phyloP scores from a whole-genome alignment of 257 asterid genomes.

The Eucommia ulmoides region DNA sequence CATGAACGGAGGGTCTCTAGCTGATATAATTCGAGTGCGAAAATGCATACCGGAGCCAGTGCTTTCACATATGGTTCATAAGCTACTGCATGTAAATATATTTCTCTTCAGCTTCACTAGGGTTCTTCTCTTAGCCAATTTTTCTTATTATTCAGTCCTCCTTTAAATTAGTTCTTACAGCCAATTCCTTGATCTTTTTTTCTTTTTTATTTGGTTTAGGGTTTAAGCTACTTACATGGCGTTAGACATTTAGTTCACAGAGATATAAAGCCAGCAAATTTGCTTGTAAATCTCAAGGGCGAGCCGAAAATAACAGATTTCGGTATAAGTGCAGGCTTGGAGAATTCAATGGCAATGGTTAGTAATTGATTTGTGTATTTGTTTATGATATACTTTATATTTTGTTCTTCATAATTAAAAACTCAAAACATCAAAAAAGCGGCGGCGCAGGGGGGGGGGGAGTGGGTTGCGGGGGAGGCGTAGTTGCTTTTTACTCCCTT shows the following conservation, averaged over 20 bases:
- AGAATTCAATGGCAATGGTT: slow-evolving; percentile 97
- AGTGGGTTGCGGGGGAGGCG: too few species aligned
- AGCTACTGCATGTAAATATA: slow-evolving; percentile 59
- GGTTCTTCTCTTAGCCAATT: not conserved
- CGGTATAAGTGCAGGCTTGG: slow-evolving; percentile 96
- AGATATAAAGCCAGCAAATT: slow-evolving; percentile 97
- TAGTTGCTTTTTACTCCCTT: too few species aligned
- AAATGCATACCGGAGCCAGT: slow-evolving; percentile 69
- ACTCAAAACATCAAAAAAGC: too few species aligned
- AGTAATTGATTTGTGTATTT: slow-evolving; percentile 17
- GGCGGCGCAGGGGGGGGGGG: too few species aligned
- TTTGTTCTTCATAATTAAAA: too few species aligned
- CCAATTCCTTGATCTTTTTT: not conserved
- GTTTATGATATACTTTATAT: too few species aligned
- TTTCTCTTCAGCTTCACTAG: slow-evolving; percentile 4
- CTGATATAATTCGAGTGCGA: slow-evolving; percentile 57
- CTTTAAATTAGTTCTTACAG: not conserved
- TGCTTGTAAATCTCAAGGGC: slow-evolving; percentile 88
- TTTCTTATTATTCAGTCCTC: not conserved
- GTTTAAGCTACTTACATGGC: slow-evolving; percentile 87
- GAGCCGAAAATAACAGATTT: slow-evolving; percentile 99
- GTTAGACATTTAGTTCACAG: slow-evolving; percentile 92
- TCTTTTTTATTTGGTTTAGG: slow-evolving; percentile 28
- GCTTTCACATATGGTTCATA: slow-evolving; percentile 78
- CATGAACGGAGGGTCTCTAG: slow-evolving; percentile 97